Conservation (phyloP, 2,329 filamentous ascomycete species). For the Fusarium praegraminearum region DNA sequence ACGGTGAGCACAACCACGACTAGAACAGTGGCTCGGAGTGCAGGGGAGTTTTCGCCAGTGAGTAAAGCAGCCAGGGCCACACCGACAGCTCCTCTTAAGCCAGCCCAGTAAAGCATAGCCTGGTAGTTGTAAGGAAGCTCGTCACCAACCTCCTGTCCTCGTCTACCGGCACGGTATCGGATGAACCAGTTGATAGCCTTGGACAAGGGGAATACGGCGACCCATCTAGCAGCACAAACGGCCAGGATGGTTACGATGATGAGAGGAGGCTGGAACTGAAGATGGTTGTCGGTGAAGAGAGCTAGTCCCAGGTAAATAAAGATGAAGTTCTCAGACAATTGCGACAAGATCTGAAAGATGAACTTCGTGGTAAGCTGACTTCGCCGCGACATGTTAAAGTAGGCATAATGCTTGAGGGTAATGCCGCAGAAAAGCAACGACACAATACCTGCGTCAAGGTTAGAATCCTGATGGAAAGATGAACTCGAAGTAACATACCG, state of each 20-base stretch:
- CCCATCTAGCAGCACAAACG: conserved; percentile 92
- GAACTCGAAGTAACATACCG: conserved; percentile 67
- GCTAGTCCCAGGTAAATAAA: conserved; percentile 98
- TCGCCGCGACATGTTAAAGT: conserved; percentile 99
- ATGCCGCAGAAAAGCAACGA: conserved; percentile 98
- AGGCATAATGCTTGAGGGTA: conserved; percentile 97
- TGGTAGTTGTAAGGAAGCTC: conserved; percentile 96
- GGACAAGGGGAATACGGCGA: conserved; percentile 93
- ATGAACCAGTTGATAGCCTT: conserved; percentile 92
- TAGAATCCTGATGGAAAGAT: conserved; percentile 9
- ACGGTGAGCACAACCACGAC: conserved; percentile 97
- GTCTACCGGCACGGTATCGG: conserved; percentile 82
- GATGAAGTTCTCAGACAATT: conserved; percentile 98
- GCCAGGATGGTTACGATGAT: conserved; percentile 93
- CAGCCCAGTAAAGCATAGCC: conserved; percentile 99
- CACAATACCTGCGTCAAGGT: conserved; percentile 80
- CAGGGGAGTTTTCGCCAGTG: conserved; percentile 82
- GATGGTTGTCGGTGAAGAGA: conserved; percentile 88
- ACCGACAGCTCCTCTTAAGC: conserved; percentile 92
- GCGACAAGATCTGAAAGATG: conserved; percentile 92
- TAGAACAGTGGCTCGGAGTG: conserved; percentile 92
- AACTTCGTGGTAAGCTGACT: conserved; percentile 99
- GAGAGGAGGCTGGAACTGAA: conserved; percentile 93
- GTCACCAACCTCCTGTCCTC: conserved; percentile 80
- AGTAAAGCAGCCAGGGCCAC: conserved; percentile 93